Conservation (phyloP, 768 basidiomycete genomes). For the Coprinopsis cinerea region DNA sequence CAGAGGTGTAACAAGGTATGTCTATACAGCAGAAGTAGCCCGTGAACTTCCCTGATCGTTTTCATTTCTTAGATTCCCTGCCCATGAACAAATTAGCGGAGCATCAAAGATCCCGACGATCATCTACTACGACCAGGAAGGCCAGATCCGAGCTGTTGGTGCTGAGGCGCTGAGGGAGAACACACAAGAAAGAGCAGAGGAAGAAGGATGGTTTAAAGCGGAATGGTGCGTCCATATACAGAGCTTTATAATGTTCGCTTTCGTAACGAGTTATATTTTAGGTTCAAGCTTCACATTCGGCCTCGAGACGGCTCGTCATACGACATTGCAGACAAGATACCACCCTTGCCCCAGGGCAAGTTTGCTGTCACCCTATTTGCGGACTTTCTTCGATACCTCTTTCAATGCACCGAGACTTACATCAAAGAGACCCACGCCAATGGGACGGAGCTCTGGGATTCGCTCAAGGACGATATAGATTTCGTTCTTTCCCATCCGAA, state of each 20-base stretch:
- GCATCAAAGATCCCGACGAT: slow-evolving; percentile 45
- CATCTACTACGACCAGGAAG: slow-evolving; percentile 40
- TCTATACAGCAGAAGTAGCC: too few species aligned
- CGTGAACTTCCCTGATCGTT: slow-evolving; percentile 3
- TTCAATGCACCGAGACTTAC: slow-evolving; percentile 36
- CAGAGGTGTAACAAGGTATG: slow-evolving; percentile 30
- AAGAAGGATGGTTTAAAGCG: slow-evolving; percentile 38
- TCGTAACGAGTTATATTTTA: slow-evolving; percentile 14
- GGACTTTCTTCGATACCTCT: slow-evolving; percentile 48
- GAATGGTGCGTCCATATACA: slow-evolving; percentile 36
- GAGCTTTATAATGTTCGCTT: slow-evolving; percentile 9
- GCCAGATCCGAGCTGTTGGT: slow-evolving; percentile 34
- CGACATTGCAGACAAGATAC: slow-evolving; percentile 20
- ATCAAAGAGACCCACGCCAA: slow-evolving; percentile 41
- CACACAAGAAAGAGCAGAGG: slow-evolving; percentile 33
- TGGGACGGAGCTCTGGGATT: slow-evolving; percentile 40
- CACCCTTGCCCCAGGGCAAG: slow-evolving; percentile 38
- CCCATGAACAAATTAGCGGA: slow-evolving; percentile 38
- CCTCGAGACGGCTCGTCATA: slow-evolving; percentile 18
- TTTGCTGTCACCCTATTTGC: slow-evolving; percentile 36
- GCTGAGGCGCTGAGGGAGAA: slow-evolving; percentile 39
- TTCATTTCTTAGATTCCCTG: slow-evolving; percentile 32
- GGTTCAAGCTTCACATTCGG: slow-evolving; percentile 35
- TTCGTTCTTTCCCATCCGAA: slow-evolving; percentile 59
- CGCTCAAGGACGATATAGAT: slow-evolving; percentile 35